Percentiles rank a stretch among this genome's conserved stretches.
Evolutionary conservation across 2,329 filamentous ascomycete genomes (phyloP).

Genomic region (Arthrobotrys sinensis): DNA sequence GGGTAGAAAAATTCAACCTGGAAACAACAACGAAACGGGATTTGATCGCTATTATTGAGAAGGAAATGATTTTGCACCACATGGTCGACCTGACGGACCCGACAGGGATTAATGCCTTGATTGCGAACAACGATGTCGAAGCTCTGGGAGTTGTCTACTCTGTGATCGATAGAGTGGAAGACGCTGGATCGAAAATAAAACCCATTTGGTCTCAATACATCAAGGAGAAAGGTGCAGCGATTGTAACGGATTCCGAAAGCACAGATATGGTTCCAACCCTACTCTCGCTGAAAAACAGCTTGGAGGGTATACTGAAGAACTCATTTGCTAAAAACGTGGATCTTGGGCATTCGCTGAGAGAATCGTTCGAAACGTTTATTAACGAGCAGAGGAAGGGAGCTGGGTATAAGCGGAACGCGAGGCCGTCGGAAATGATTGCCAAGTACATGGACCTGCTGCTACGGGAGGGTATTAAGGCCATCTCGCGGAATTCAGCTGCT

Average conservation of each 20-base stretch:
- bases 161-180: constrained; percentile 79
- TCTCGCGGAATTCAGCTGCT: constrained; percentile 74
- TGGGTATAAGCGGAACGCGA: constrained; percentile 87
- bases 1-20: constrained; percentile 85
- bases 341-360: constrained; percentile 83
- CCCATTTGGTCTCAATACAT: constrained; percentile 85
- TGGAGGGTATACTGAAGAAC: constrained; percentile 82
- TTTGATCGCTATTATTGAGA: constrained; percentile 81
- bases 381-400: constrained; percentile 84
- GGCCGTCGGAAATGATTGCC: constrained; percentile 98
- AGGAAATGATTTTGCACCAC: constrained; percentile 79
- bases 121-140: constrained; percentile 78
- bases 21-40: constrained; percentile 86
- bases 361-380: constrained; percentile 91
- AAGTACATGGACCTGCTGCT: constrained; percentile 94
- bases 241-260: constrained; percentile 84
- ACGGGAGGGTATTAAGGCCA: constrained; percentile 85
- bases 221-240: constrained; percentile 78
- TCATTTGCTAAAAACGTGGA: constrained; percentile 84
- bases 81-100: constrained; percentile 77
- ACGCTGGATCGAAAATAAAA: constrained; percentile 73
- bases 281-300: constrained; percentile 82
- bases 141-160: constrained; percentile 84
- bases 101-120: constrained; percentile 79
- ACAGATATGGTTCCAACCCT: constrained; percentile 89